Percentiles rank a stretch among this genome's conserved stretches.
phyloP scores from a whole-genome alignment of 1,284 basidiomycete genomes.

The Irpex sp. region DNA sequence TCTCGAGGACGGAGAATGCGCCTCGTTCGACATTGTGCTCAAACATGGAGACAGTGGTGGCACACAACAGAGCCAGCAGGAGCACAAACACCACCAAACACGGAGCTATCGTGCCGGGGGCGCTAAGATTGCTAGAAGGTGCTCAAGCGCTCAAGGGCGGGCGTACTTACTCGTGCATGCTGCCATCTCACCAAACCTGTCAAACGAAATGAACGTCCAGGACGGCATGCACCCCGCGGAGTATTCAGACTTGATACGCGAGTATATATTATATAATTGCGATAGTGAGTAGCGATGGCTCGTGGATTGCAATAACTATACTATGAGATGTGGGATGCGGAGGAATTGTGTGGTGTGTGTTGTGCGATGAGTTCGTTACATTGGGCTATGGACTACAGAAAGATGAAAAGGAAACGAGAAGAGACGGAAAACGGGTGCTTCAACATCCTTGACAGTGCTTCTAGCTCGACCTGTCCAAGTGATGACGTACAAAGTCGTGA shows the following conservation, averaged over 20 bases:
- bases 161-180: neutral
- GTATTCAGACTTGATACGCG: neutral
- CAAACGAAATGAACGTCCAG: neutral
- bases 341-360: neutral
- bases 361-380: slow-evolving; percentile 1
- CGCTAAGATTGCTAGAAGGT: neutral
- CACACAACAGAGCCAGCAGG: neutral
- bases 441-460: neutral
- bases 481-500: neutral
- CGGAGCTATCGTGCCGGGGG: neutral
- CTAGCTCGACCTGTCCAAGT: neutral
- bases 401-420: neutral
- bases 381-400: slow-evolving; percentile 3
- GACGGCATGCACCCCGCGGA: neutral
- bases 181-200: neutral
- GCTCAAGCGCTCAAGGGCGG: neutral
- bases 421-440: neutral
- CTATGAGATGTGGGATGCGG: neutral
- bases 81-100: neutral
- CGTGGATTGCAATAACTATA: slow-evolving; percentile 1
- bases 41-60: neutral
- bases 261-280: neutral
- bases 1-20: neutral
- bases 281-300: neutral
- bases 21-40: neutral